These are phyloP conservation scores for Aschersonia sp. DNA, from an alignment of 2,329 filamentous ascomycete genomes.

Conservation along the genomic window DNA sequence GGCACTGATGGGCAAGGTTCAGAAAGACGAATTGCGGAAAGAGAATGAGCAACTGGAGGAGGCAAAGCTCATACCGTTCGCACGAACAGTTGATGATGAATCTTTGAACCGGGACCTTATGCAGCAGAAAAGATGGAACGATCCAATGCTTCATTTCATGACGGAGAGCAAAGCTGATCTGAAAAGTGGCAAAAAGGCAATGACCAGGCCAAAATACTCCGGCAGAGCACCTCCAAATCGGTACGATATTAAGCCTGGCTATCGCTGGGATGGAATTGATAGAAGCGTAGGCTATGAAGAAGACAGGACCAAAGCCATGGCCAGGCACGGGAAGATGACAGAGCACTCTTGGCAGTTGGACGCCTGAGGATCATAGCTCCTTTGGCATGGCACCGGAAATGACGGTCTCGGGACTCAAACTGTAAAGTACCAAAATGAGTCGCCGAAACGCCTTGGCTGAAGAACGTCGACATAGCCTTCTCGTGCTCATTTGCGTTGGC, in stretches of 20 bases:
- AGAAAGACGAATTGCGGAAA: slow-evolving; percentile 51
- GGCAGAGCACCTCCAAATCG: slow-evolving; percentile 78
- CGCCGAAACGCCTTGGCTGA: no score
- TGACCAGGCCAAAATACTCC: slow-evolving; percentile 46
- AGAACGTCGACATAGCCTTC: background rate
- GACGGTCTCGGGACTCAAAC: no score
- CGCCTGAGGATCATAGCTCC: slow-evolving; percentile 35
- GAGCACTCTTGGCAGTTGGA: slow-evolving; percentile 96
- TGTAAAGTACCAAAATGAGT: no score
- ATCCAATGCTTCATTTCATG: slow-evolving; percentile 77
- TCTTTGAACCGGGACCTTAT: slow-evolving; percentile 75
- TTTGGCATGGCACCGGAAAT: background rate
- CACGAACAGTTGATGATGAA: slow-evolving; percentile 68
- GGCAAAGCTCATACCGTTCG: slow-evolving; percentile 68
- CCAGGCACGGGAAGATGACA: slow-evolving; percentile 60
- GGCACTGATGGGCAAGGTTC: slow-evolving; percentile 72
- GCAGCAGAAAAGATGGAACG: slow-evolving; percentile 72
- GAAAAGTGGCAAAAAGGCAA: slow-evolving; percentile 12
- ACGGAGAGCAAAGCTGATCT: slow-evolving; percentile 26
- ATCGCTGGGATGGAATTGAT: slow-evolving; percentile 95
- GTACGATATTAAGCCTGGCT: slow-evolving; percentile 83
- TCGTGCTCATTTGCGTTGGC: slow-evolving; percentile 20
- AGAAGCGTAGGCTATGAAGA: slow-evolving; percentile 85
- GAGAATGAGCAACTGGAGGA: slow-evolving; percentile 59
- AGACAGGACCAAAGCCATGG: slow-evolving; percentile 80